Evolutionary conservation across 2,329 filamentous ascomycete species (phyloP), one percentile per base, ranked within the genome.

Genomic region (Hyphodiscus sp.): DNA sequence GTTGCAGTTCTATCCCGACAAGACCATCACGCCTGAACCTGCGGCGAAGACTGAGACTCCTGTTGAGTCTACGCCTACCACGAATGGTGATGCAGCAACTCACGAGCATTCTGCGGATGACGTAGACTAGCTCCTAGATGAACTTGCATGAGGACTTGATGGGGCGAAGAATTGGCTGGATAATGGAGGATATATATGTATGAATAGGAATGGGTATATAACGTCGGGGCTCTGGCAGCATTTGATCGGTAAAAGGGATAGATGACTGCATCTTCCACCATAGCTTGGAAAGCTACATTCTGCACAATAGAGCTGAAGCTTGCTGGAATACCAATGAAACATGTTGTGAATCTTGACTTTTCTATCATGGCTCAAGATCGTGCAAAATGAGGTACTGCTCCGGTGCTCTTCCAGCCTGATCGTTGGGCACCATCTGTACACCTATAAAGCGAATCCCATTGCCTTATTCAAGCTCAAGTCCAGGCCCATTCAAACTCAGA

Each of bases 1-100:
- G 65, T 71, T 92, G 44, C 74, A 88, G 38, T 91, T 89, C 70
- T 94, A 95, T 65, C 77, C 78, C 9, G 29, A 41, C 18, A 56
- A 57, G 50, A 48, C 43, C 3, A 50, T 43, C 16, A 43, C 33
- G 13, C 20, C 43, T 45, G 42, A 42, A 18, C 42, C 52, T 5
- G 61, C 58, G 42, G 61, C 54, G 5, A 50, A 51, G 1, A 4
- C 45, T 18, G 55, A 53, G 26, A 42, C 52, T 15, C 50, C 54
- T 42, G 33, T n/a, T 38, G 33, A 38, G 16, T 13, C 33, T 38
- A n/a, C 4, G 11, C 33, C 33, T 38, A 13, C 33, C 11, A 38
- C 33, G 11, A 38, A 38, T 38, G 33, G 33, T 15, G 33, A 10
- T 6, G 11, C 33, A 13, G 11, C 13, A n/a, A 4, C 33, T 4